Base-by-base conservation (phyloP, 1,139 yeast species). In the Zhuliangozyma blackwelliae region DNA sequence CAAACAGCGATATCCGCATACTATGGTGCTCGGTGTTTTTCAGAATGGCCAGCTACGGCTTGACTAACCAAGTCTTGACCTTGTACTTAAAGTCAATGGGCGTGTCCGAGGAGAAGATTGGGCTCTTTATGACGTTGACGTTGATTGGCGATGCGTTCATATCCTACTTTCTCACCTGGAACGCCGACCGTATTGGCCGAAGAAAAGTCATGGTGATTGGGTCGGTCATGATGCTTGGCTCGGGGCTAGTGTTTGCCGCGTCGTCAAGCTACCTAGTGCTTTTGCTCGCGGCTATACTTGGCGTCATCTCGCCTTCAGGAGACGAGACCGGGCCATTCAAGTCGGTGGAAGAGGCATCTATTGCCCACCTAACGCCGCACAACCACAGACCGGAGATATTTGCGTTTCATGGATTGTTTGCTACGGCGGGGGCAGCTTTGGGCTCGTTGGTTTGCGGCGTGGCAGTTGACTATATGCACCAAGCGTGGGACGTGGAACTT, bases 241-340 rank as follows among this genome's bases (percentile, higher is more conserved):
- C 95, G 5, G 96, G 96, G 1, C 40, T 75, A 1, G 71, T 77
- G 0, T 89, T 89, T 59, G 75, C 82, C 3, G 36, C 41, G 25
- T 49, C 47, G 42, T 55, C 75, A 20, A 74, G 77, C 48, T 86
- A 68, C 53, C 57, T 63, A 49, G 42, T 82, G 0, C 63, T 89
- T 32, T 63, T 89, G 25, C 22, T 71, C 3, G 95, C 95, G 3
- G 76, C 75, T 3, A 61, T 67, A 6, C 33, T 69, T 8, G 76
- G 75, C 0, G 89, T 89, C 10, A 83, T 89, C 5, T 86, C 96
- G 1, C 95, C 96, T 1, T 79, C 90, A 28, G 96, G 96, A 11
- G 92, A 83, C 50, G 97, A 89, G 53, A 87, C 92, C 0, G 97
- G 97, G 0, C 97, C 97, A 0, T 89, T 89, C 60, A 83, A 86